Base-by-base conservation (phyloP, 257 asterid species). In the Perilla frutescens region DNA sequence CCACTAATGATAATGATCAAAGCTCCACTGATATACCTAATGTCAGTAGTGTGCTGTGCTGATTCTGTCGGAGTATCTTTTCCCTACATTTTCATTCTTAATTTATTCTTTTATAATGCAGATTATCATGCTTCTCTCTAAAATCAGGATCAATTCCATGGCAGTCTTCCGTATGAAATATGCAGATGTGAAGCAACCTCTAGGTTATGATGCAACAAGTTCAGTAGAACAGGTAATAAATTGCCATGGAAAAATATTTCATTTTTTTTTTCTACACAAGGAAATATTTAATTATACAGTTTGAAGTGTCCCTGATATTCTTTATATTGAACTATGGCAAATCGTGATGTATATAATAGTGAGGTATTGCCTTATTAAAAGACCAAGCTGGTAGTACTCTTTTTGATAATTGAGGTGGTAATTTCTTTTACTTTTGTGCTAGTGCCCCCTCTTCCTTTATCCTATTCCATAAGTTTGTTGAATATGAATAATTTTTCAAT, bases 111-210 rank as follows among this genome's bases (percentile, higher is more conserved):
- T 41, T 64, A 32, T 44, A 60, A 56, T 88, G 88, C 89, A 94
- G 98, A 76, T 81, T 62, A 76, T 91, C 77, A 57, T 90, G 57
- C 89, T 94, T 76, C 84, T 90, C 53, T 84, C 96, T 54, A 91
- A 87, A 87, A 84, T 94, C 76, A 84, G 96, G 83, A 83, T 90
- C 79, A 94, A 94, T 72, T 90, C 99, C 56, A 91, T 94, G 96
- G 97, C 96, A 76, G 68, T 94, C 85, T 91, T 83, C 65, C 82
- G 88, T 48, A 77, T 94, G 87, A 87, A 83, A 78, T 76, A 78
- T 72, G 79, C 87, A 57, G 89, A 90, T 83, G 80, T 71, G 50
- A 79, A 79, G 63, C 88, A 82, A 68, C 59, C 76, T 57, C 48
- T 64, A 68, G 73, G 76, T 26, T 78, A 74, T 79, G 86, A 80